Conservation (phyloP, 768 basidiomycete species). For the Boletellus ananiceps region DNA sequence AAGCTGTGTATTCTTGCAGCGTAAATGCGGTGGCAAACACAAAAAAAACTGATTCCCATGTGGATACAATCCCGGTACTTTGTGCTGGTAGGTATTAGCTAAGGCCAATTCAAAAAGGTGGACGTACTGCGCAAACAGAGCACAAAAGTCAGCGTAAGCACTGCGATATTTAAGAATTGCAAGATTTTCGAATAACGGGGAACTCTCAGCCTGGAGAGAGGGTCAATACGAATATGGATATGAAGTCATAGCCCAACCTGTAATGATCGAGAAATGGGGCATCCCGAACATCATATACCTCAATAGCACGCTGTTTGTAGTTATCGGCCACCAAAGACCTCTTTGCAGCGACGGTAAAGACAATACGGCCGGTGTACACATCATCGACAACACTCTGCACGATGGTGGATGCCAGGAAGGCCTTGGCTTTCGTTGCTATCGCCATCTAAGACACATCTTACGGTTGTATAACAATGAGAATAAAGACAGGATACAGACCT, state of each 20-base stretch:
- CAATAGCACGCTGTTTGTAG: constrained; percentile 75
- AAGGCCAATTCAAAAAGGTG: background rate
- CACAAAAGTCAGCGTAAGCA: constrained; percentile 64
- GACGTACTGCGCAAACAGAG: constrained; percentile 69
- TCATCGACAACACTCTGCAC: constrained; percentile 85
- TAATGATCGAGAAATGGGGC: constrained; percentile 84
- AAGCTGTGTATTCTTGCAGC: constrained; percentile 83
- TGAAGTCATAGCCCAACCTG: constrained; percentile 37
- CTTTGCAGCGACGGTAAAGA: constrained; percentile 56
- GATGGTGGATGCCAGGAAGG: constrained; percentile 76
- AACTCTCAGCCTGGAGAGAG: constrained; percentile 59
- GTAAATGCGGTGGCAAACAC: constrained; percentile 74
- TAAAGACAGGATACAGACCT: constrained; percentile 48
- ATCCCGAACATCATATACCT: constrained; percentile 61
- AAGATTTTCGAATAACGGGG: constrained; percentile 74
- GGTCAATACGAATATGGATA: background rate
- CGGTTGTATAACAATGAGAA: background rate
- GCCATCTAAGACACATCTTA: constrained; percentile 57
- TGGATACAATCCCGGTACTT: constrained; percentile 45
- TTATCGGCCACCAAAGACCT: constrained; percentile 86
- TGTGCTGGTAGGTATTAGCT: constrained; percentile 42
- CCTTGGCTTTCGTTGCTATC: constrained; percentile 79
- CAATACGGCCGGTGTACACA: constrained; percentile 77
- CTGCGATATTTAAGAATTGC: constrained; percentile 73
- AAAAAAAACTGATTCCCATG: constrained; percentile 71